phyloP scores from a whole-genome alignment of 2,329 filamentous ascomycete species.

The Xylariaceae sp. region DNA sequence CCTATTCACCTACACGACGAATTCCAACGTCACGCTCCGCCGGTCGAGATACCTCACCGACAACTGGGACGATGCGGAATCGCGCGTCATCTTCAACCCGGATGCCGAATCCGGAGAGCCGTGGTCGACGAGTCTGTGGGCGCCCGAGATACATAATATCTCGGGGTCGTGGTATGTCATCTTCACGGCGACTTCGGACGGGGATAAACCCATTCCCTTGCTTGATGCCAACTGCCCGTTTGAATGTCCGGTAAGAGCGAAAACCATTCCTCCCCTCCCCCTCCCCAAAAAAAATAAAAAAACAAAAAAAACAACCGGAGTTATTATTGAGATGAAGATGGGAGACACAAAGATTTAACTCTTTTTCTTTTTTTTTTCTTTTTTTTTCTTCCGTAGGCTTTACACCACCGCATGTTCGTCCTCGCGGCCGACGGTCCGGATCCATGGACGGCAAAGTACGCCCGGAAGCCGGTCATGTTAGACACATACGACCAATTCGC shows the following conservation, averaged over 20 bases:
- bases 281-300: neutral
- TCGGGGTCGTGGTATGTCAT: slow-evolving; percentile 32
- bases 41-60: slow-evolving; percentile 35
- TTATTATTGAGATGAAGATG: too few species aligned
- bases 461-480: slow-evolving; percentile 29
- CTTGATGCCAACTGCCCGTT: slow-evolving; percentile 33
- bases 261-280: too few species aligned
- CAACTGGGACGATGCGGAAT: slow-evolving; percentile 37
- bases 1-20: slow-evolving; percentile 37
- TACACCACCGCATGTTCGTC: slow-evolving; percentile 36
- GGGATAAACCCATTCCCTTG: slow-evolving; percentile 31
- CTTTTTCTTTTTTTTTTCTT: too few species aligned
- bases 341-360: too few species aligned
- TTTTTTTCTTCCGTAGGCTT: slow-evolving; percentile 18
- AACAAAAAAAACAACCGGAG: too few species aligned
- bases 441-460: slow-evolving; percentile 32
- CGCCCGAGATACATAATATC: slow-evolving; percentile 34
- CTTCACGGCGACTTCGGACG: slow-evolving; percentile 33
- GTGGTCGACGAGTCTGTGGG: slow-evolving; percentile 35
- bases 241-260: slow-evolving; percentile 29
- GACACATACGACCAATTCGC: slow-evolving; percentile 35
- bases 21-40: slow-evolving; percentile 36
- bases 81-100: slow-evolving; percentile 34
- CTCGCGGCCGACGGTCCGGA: slow-evolving; percentile 29
- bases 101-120: slow-evolving; percentile 28